Base-by-base conservation (phyloP, 192 early-diverging fungal species). In the Martensiomyces pterosporus region DNA sequence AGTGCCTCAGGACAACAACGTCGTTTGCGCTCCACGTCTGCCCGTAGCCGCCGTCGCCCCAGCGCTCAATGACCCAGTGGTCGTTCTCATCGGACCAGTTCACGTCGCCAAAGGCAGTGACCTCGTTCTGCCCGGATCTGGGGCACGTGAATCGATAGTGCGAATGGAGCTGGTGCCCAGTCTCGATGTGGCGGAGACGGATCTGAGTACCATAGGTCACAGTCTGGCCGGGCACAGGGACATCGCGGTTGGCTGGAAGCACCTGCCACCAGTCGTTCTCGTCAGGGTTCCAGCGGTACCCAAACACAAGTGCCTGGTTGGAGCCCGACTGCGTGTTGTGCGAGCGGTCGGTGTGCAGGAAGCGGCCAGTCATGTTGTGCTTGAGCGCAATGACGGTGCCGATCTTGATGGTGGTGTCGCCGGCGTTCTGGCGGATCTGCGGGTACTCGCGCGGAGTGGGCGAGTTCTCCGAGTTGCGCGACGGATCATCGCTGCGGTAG, bases 231-330 rank as follows among this genome's bases (percentile, higher is more conserved):
- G 62, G 59, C 1, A 69, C 45, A 4, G 61, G 57, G 15, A 62
- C 51, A 15, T 63, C 55, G 24, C 19, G 51, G 19, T 71, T 72
- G 19, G 74, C 76, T 7, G 79, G 80, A 8, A 80, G 64, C 10
- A 79, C 74, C 23, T 79, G 79, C 76, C 79, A 82, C 45, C 45
- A 60, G 45, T 76, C 55, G 24, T 72, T 55, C 42, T 60, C 41
- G 33, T 57, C 57, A 7, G 63, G 26, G 24, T 61, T 55, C 73
- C 80, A 79, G 37, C 49, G 57, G 52, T 47, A 60, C 17, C 62
- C 77, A 53, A 61, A 82, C 9, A 76, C 79, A 49, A 75, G 49
- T 59, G 77, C 75, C 64, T 81, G 80, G 51, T 67, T 75, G 14
- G 75, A 78, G 21, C 80, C 80, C 0, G 63, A 49, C 41, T 55